A percentile compares a stretch with the other conserved stretches of the same genome.
Evolutionary conservation across 202 grass and related monocot species (phyloP).

Genomic region (Schoenoplectus tabernaemontani): DNA sequence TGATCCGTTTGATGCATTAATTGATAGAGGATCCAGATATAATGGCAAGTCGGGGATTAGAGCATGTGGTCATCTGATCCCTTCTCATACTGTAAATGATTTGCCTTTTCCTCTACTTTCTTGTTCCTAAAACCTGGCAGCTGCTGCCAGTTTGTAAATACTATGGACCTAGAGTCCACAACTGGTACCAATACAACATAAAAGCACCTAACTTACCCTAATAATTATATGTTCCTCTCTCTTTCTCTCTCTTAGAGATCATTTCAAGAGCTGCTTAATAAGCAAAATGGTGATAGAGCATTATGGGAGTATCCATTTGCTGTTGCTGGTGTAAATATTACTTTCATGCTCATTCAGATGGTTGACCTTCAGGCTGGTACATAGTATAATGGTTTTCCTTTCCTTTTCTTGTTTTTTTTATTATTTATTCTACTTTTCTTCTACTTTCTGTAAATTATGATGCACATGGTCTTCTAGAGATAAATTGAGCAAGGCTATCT

Average conservation of each 20-base stretch:
- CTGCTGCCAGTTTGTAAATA: background rate
- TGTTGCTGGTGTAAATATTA: conserved; percentile 98
- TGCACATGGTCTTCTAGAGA: background rate
- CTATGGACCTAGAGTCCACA: background rate
- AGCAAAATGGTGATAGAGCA: conserved; percentile 91
- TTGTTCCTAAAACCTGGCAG: background rate
- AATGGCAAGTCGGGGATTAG: no score
- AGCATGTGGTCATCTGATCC: no score
- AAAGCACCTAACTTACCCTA: background rate
- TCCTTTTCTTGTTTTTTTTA: background rate
- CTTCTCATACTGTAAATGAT: background rate
- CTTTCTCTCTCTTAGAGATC: conserved; percentile 51
- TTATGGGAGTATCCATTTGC: conserved; percentile 99
- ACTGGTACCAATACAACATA: background rate
- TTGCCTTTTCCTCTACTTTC: background rate
- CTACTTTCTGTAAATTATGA: conserved; percentile 22
- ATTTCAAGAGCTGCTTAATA: conserved; percentile 87
- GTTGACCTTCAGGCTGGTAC: conserved; percentile 93
- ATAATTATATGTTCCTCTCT: background rate
- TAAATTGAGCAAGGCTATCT: background rate
- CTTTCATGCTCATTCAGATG: conserved; percentile 99
- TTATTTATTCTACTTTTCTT: conserved; percentile 17
- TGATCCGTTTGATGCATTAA: no score
- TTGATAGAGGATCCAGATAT: no score
- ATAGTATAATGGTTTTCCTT: conserved; percentile 18